Base-by-base conservation (phyloP, 1,284 basidiomycete species). In the Entoloma clypeatum region DNA sequence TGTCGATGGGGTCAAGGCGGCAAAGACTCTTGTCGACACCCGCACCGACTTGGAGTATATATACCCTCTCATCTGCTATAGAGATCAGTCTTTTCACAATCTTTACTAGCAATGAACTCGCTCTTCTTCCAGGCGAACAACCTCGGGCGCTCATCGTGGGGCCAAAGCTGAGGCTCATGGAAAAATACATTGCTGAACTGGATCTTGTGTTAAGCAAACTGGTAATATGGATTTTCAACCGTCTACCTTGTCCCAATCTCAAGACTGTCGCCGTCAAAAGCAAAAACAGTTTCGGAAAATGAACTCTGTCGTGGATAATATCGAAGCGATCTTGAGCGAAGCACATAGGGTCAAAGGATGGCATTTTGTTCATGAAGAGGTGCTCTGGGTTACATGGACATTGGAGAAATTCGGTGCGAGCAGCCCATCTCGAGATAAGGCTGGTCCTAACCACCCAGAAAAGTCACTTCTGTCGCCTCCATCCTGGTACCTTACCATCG, bases 301-400 rank as follows among this genome's bases (percentile, higher is more conserved):
- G 72, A 72, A 71, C 44, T 55, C 60, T 0, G 64, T 76, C 6
- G 60, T 86, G 25, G 85, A 87, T 28, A 74, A 63, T 39, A 55
- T 87, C 35, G 86, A 90, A 46, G 56, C 61, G 2, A 54, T 86
- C 3, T 62, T 87, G 7, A 63, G 72, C 25, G 86, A 89, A 38
- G 83, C 84, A 3, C 72, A 78, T 51, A 82, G 75, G 56, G 61
- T 65, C 10, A 87, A 84, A 56, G 86, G 86, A 0, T 78, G 74
- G 65, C 63, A 66, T 48, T 88, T 81, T 77, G 79, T 77, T 2
- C 61, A 65, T 4, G 67, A 77, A 45, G 82, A 87, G 45, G 77
- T 82, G 0, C 64, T 90, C 30, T 89, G 86, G 86, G 65, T 75
- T 18, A 87, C 86, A 8, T 90, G 87, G 86, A 69, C 86, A 1